Conservation (phyloP, 306 rosid genomes). For the Astragalus glycyphyllos region DNA sequence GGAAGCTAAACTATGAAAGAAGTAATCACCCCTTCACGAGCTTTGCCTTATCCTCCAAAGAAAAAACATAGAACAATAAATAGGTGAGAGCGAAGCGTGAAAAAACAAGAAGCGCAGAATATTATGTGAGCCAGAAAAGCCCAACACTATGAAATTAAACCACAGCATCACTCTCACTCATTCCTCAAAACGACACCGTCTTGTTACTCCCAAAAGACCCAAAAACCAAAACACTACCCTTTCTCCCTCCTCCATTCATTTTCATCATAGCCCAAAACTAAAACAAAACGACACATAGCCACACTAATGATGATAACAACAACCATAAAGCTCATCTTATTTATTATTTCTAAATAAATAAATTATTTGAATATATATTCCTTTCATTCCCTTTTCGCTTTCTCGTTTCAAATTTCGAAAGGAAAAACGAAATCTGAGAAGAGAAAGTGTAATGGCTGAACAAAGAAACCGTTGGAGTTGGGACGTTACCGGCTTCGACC, state of each 20-base stretch:
- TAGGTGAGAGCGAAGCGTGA: slow-evolving; percentile 66
- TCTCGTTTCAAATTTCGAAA: slow-evolving; percentile 47
- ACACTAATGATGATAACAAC: slow-evolving; percentile 1
- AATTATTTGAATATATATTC: slow-evolving; percentile 7
- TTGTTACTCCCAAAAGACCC: neutral
- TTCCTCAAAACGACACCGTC: slow-evolving; percentile 59
- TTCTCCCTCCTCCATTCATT: slow-evolving; percentile 72
- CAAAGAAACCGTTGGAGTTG: slow-evolving; percentile 93
- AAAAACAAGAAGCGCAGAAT: slow-evolving; percentile 57
- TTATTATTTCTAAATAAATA: slow-evolving; percentile 10
- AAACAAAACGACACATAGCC: slow-evolving; percentile 30
- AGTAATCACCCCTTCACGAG: slow-evolving; percentile 50
- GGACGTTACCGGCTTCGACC: slow-evolving; percentile 96
- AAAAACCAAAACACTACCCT: slow-evolving; percentile 35
- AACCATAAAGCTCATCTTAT: slow-evolving; percentile 28
- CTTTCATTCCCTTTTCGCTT: neutral
- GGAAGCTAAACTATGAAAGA: neutral
- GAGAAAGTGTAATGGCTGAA: slow-evolving; percentile 64
- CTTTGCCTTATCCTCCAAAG: slow-evolving; percentile 30
- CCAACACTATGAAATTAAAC: slow-evolving; percentile 23
- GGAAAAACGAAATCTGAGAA: slow-evolving; percentile 35
- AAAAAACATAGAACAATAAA: slow-evolving; percentile 28
- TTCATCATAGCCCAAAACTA: slow-evolving; percentile 30
- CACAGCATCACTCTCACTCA: neutral
- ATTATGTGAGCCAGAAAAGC: slow-evolving; percentile 52